A percentile compares a stretch with the other conserved stretches of the same genome.
Evolutionary conservation across 768 basidiomycete genomes (phyloP).

Genomic region (Amanita polypyramis): DNA sequence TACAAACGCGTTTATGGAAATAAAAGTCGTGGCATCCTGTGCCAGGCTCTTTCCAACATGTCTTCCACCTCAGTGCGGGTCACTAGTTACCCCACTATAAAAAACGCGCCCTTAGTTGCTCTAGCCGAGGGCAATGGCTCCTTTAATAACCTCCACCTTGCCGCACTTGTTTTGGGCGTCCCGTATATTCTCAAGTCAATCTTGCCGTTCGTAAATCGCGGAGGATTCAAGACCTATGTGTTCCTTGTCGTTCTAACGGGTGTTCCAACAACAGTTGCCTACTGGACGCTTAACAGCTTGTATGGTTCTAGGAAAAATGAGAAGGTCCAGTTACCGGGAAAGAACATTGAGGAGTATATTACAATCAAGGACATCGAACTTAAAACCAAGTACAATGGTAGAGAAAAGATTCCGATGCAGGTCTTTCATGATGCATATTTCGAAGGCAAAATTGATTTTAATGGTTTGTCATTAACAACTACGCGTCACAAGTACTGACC

Average conservation of each 20-base stretch:
- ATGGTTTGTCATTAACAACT: constrained; percentile 43
- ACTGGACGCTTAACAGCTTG: constrained; percentile 84
- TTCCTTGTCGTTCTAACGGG: constrained; percentile 70
- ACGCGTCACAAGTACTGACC: constrained; percentile 5
- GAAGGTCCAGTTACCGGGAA: constrained; percentile 76
- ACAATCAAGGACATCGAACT: constrained; percentile 80
- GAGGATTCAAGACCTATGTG: constrained; percentile 79
- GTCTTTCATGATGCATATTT: constrained; percentile 97
- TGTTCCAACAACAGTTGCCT: constrained; percentile 67
- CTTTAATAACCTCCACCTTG: constrained; percentile 78
- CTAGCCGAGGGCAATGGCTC: constrained; percentile 80
- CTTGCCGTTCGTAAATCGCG: constrained; percentile 72
- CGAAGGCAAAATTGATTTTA: constrained; percentile 92
- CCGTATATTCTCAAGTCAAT: constrained; percentile 80
- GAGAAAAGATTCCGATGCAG: constrained; percentile 95
- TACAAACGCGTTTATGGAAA: constrained; percentile 4
- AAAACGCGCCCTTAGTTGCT: constrained; percentile 75
- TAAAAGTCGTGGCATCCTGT: constrained; percentile 1
- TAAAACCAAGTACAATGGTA: constrained; percentile 68
- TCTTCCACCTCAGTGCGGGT: constrained; percentile 38
- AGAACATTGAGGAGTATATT: constrained; percentile 84
- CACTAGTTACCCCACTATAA: constrained; percentile 68
- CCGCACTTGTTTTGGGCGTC: constrained; percentile 61
- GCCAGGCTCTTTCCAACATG: constrained; percentile 17
- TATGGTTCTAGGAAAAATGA: constrained; percentile 77